Percentiles rank a stretch among this genome's conserved stretches.
phyloP scores from a whole-genome alignment of 257 asterid genomes.

The Haberlea rhodopensis region DNA sequence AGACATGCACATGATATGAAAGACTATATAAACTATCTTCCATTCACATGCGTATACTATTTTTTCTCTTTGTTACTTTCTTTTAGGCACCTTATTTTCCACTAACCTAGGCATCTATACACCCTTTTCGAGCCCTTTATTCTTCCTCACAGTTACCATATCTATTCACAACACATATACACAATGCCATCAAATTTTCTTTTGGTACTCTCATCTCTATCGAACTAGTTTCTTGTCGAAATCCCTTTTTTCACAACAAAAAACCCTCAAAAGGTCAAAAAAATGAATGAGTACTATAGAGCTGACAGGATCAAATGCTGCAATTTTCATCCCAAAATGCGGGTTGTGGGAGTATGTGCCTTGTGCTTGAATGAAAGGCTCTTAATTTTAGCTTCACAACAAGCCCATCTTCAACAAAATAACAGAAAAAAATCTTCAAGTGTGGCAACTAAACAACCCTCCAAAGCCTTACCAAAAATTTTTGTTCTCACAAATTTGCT shows the following conservation, averaged over 20 bases:
- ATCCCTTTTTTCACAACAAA: neutral
- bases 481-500: constrained; percentile 59
- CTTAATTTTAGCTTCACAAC: constrained; percentile 49
- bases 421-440: constrained; percentile 13
- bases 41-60: neutral
- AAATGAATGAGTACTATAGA: constrained; percentile 13
- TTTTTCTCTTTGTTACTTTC: neutral
- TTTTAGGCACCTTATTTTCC: neutral
- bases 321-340: constrained; percentile 39
- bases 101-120: neutral
- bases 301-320: constrained; percentile 28
- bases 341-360: constrained; percentile 72
- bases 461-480: constrained; percentile 47
- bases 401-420: constrained; percentile 25
- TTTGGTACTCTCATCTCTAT: neutral
- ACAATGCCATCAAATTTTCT: neutral
- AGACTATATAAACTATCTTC: too few relatives aligned
- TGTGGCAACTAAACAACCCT: constrained; percentile 16
- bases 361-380: constrained; percentile 79
- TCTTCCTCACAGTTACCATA: neutral
- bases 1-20: neutral
- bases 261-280: neutral
- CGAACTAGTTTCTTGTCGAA: neutral
- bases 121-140: neutral
- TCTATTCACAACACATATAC: neutral